Conservation (phyloP, 805 yeast species). For the Teunomyces stri region DNA sequence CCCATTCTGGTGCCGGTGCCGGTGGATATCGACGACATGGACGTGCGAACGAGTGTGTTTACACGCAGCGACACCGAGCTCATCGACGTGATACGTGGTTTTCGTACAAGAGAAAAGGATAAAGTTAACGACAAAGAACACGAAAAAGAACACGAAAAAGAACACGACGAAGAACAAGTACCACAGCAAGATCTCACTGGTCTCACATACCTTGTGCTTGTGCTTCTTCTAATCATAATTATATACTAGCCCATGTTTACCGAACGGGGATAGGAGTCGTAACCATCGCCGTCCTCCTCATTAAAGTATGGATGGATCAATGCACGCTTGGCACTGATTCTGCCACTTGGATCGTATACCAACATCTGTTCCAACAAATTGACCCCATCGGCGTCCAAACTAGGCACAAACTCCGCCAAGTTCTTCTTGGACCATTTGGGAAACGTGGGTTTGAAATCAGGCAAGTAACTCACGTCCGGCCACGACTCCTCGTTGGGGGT, state of each 20-base stretch:
- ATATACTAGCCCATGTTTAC: constrained; percentile 36
- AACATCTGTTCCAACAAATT: constrained; percentile 77
- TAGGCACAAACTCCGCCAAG: constrained; percentile 70
- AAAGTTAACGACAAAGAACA: not conserved
- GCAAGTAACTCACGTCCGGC: constrained; percentile 91
- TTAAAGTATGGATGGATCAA: constrained; percentile 83
- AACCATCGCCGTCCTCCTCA: constrained; percentile 41
- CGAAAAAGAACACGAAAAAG: not conserved
- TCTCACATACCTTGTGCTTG: not conserved
- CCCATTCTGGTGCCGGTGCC: not conserved
- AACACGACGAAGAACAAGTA: not conserved
- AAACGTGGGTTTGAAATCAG: constrained; percentile 90
- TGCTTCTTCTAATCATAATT: not conserved
- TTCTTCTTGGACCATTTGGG: constrained; percentile 84
- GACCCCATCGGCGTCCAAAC: constrained; percentile 78
- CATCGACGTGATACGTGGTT: not conserved
- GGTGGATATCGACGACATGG: too few species aligned
- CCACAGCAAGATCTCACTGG: not conserved
- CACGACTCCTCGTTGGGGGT: constrained; percentile 91
- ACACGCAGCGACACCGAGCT: not conserved
- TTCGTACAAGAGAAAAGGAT: not conserved
- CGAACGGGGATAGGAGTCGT: constrained; percentile 34
- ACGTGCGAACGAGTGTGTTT: not conserved
- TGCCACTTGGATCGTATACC: constrained; percentile 87
- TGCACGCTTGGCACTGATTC: constrained; percentile 94